Evolutionary conservation across 108 stramenopile species (phyloP).

Genomic region (Epipyxis sp.): DNA sequence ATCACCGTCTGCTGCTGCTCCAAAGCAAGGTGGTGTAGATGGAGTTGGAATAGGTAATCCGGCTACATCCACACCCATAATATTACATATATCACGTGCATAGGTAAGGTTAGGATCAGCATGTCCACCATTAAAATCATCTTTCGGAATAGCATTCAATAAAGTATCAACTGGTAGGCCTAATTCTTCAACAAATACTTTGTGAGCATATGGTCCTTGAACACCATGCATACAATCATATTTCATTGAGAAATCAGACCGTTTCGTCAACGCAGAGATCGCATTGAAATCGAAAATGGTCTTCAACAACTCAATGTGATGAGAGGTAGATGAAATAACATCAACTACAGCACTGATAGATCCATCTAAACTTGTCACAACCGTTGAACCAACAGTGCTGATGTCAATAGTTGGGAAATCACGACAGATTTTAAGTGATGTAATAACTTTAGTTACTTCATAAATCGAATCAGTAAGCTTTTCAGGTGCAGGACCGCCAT

Average conservation of each 20-base stretch:
- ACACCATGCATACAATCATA: conserved; percentile 99
- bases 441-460: conserved; percentile 76
- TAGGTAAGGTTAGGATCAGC: conserved; percentile 99
- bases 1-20: conserved; percentile 98
- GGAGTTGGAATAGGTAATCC: conserved; percentile 55
- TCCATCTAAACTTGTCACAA: conserved; percentile 69
- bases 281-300: conserved; percentile 90
- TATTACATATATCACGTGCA: conserved; percentile 87
- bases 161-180: conserved; percentile 69
- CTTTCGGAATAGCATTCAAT: conserved; percentile 84
- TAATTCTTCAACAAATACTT: conserved; percentile 86
- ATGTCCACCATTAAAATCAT: conserved; percentile 96
- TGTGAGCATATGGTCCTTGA: conserved; percentile 92
- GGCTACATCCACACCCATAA: conserved; percentile 81
- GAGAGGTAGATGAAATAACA: conserved; percentile 57
- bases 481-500: conserved; percentile 97
- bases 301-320: conserved; percentile 84
- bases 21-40: conserved; percentile 77
- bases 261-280: conserved; percentile 83
- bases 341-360: conserved; percentile 75
- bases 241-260: conserved; percentile 88
- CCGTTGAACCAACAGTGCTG: conserved; percentile 64
- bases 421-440: conserved; percentile 78
- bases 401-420: conserved; percentile 89
- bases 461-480: conserved; percentile 83